Evolutionary conservation across 148 eudicot species (phyloP).

Genomic region (Chenopodium quinoa): DNA sequence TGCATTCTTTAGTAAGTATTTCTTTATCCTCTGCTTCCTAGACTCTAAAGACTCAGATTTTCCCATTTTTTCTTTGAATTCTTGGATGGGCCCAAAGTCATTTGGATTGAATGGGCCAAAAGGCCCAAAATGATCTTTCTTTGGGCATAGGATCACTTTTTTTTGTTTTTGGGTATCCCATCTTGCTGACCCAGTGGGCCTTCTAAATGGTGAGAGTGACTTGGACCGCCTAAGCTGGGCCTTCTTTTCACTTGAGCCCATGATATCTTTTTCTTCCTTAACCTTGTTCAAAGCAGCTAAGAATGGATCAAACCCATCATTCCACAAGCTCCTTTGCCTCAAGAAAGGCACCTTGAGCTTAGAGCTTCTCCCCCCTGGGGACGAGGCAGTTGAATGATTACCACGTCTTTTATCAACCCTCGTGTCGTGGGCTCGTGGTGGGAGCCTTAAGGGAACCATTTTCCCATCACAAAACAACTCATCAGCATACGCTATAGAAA

Average conservation of each 20-base stretch:
- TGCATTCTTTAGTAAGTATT: constrained; percentile 44
- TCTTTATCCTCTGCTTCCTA: constrained; percentile 45
- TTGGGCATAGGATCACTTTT: constrained; percentile 11
- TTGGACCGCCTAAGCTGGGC: constrained; percentile 34
- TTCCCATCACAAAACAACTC: constrained; percentile 52
- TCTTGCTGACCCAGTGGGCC: constrained; percentile 15
- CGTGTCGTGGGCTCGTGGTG: constrained; percentile 43
- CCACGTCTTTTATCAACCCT: constrained; percentile 11
- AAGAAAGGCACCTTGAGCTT: constrained; percentile 37
- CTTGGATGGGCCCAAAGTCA: neutral
- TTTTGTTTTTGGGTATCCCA: neutral
- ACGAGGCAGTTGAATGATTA: constrained; percentile 33
- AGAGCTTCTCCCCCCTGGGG: constrained; percentile 41
- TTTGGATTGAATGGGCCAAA: neutral
- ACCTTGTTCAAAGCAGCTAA: constrained; percentile 59
- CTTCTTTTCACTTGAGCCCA: constrained; percentile 4
- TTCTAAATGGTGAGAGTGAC: constrained; percentile 50
- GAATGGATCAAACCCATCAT: constrained; percentile 68
- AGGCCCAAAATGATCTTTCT: neutral
- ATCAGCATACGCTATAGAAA: constrained; percentile 55
- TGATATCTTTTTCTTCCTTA: constrained; percentile 32
- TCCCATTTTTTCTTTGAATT: constrained; percentile 1
- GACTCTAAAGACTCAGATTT: constrained; percentile 18
- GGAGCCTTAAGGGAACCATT: constrained; percentile 59
- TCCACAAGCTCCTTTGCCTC: constrained; percentile 39